Conservation (phyloP, 2,329 filamentous ascomycete species). For the Microdochium nivale region DNA sequence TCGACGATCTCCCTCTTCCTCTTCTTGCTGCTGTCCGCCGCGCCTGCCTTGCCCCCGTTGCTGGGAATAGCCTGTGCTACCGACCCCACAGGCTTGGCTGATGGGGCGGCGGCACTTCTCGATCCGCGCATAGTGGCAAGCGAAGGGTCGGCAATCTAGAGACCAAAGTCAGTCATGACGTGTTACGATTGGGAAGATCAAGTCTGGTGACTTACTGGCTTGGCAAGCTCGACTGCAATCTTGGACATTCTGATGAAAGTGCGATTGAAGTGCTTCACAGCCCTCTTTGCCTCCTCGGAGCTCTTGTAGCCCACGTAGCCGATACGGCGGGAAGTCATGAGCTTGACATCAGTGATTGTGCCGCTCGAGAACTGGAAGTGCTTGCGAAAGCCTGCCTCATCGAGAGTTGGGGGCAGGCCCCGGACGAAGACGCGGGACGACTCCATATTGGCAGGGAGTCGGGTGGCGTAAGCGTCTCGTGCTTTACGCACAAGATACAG, state of each 20-base stretch:
- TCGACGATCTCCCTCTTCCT: conserved; percentile 54
- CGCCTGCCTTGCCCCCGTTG: conserved; percentile 23
- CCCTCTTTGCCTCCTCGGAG: conserved; percentile 67
- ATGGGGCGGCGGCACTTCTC: neutral
- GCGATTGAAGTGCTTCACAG: conserved; percentile 91
- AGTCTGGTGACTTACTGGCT: conserved; percentile 49
- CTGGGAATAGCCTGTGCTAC: neutral
- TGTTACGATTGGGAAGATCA: conserved; percentile 6
- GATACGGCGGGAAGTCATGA: conserved; percentile 82
- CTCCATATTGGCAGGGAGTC: conserved; percentile 26
- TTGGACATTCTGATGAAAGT: conserved; percentile 94
- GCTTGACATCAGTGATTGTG: conserved; percentile 83
- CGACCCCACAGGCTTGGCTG: neutral
- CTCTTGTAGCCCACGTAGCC: conserved; percentile 93
- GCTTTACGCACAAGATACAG: no score
- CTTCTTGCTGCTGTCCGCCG: conserved; percentile 43
- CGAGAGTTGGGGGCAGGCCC: conserved; percentile 77
- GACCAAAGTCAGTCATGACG: conserved; percentile 2
- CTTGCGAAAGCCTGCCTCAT: conserved; percentile 76
- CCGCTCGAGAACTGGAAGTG: conserved; percentile 67
- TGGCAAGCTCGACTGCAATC: conserved; percentile 81
- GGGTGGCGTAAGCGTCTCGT: neutral
- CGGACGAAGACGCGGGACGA: conserved; percentile 70
- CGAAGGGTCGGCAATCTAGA: conserved; percentile 32
- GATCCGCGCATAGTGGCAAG: conserved; percentile 9